Evolutionary conservation across 2,329 filamentous ascomycete genomes (phyloP).

Genomic region (Fusarium redolens): DNA sequence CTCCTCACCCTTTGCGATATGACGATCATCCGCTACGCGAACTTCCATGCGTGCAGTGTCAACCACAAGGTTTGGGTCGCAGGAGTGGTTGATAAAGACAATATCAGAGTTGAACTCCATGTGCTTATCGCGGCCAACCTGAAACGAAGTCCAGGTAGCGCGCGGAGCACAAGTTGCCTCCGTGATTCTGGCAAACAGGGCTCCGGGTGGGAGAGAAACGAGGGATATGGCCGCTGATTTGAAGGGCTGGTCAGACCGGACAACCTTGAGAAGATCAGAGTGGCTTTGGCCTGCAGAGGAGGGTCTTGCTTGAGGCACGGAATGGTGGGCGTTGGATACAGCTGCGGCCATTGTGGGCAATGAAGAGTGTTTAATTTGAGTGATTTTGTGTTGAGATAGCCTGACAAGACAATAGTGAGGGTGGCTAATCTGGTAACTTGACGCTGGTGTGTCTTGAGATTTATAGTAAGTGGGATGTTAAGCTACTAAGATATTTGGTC

Average conservation of each 20-base stretch:
- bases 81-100: not conserved
- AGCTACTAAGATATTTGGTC: no score
- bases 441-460: fast-evolving
- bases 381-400: not conserved
- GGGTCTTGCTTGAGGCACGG: not conserved
- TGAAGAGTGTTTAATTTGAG: not conserved
- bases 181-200: not conserved
- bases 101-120: not conserved
- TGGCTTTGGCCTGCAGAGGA: not conserved
- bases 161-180: not conserved
- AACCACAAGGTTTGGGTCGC: not conserved
- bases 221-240: not conserved
- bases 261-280: not conserved
- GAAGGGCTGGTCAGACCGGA: not conserved
- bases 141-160: not conserved
- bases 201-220: not conserved
- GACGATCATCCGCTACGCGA: not conserved
- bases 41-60: not conserved
- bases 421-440: not conserved
- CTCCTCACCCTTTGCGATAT: not conserved
- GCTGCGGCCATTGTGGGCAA: not conserved
- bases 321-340: not conserved
- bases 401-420: fast-evolving
- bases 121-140: not conserved
- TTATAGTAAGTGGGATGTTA: not conserved